Base-by-base conservation (phyloP, 192 early-diverging fungal genomes). In the Coemansia pectinata region DNA sequence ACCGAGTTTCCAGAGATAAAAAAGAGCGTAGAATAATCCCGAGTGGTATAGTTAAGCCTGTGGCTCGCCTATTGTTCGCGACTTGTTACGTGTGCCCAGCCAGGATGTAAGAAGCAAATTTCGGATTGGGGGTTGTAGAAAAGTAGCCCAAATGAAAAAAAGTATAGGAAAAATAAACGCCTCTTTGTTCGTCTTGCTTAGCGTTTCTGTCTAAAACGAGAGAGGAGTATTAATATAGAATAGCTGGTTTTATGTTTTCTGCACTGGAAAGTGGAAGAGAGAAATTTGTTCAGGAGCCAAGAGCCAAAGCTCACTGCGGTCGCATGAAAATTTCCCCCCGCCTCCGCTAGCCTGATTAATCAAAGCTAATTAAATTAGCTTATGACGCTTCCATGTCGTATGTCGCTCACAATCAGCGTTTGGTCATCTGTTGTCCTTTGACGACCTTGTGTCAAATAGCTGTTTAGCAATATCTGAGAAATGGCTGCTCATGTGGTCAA, bases 101-200 rank as follows among this genome's bases (percentile, higher is more conserved):
- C 47, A 50, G 47, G 47, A 50, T 50, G 19, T 50, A 21, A 50
- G 47, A 65, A 33, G 12, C 45, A n/a, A 65, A 48, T 48, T 29
- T 48, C 25, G 29, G 48, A 48, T 66, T 27, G 14, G 40, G 27
- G 34, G 50, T 19, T 27, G n/a, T 25, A 17, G 19, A 50, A 8
- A 50, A 50, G 23, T 50, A 3, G n/a, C 19, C 47, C 47, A 19
- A 21, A 50, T 10, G 7, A 6, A 50, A 21, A 21, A 21, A 39
- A 21, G 29, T 12, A 55, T 44, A 55, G 4, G n/a, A 50, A 50
- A 23, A 9, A 21, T 5, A 50, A 50, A 19, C 8, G 21, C 47
- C 8, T 21, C 47, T 6, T 36, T 36, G 34, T 5, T 50, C 47
- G 19, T 42, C 11, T 8, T 50, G 47, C 19, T 3, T 19, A 9